phyloP scores from a whole-genome alignment of 768 basidiomycete species.

The Termitomyces heimii region DNA sequence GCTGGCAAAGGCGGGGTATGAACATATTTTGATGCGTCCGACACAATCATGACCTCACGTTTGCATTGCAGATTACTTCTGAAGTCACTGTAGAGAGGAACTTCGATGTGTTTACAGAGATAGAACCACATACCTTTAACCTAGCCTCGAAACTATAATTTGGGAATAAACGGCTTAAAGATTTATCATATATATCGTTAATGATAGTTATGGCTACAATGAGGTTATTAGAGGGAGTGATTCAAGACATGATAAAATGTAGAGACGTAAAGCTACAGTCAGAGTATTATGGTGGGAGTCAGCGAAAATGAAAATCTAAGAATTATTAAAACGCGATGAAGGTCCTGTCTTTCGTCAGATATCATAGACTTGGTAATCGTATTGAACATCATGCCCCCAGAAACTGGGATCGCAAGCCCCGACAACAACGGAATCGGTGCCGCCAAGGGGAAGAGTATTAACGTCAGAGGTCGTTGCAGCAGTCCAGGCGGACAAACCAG shows the following conservation, averaged over 20 bases:
- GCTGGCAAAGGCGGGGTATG: conserved; percentile 47
- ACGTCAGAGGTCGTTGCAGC: conserved; percentile 45
- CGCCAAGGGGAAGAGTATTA: conserved; percentile 58
- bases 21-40: conserved; percentile 6
- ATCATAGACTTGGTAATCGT: conserved; percentile 66
- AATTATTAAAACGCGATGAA: background rate
- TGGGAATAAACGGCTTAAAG: background rate
- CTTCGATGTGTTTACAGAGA: conserved; percentile 58
- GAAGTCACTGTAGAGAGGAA: conserved; percentile 54
- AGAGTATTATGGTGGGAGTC: conserved; percentile 5
- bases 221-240: background rate
- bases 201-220: conserved; percentile 14
- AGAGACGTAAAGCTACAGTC: conserved; percentile 17
- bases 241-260: background rate
- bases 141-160: conserved; percentile 24
- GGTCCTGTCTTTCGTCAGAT: conserved; percentile 22
- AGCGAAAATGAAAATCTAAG: background rate
- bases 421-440: conserved; percentile 40
- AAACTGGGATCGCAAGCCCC: conserved; percentile 61
- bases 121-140: conserved; percentile 29
- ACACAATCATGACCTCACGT: background rate
- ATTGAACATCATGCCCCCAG: conserved; percentile 60
- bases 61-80: conserved; percentile 33
- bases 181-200: background rate
- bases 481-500: conserved; percentile 46